phyloP scores from a whole-genome alignment of 2,329 filamentous ascomycete genomes.

The Nigrospora oryzae region DNA sequence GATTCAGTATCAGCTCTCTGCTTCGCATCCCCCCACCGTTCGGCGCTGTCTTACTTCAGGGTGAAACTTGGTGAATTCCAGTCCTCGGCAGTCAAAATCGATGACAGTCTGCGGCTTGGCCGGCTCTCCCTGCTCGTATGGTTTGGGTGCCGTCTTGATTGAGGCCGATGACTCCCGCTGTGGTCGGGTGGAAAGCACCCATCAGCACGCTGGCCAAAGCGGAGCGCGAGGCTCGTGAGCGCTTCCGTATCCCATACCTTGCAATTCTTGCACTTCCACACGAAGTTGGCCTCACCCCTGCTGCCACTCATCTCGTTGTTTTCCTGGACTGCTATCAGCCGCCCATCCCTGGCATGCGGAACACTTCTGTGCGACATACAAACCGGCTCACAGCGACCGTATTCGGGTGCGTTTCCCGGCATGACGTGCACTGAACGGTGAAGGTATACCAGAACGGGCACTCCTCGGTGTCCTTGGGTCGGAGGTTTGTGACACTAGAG shows the following conservation, averaged over 20 bases:
- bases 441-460: constrained; percentile 94
- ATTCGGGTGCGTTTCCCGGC: constrained; percentile 83
- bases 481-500: constrained; percentile 77
- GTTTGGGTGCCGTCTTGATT: constrained; percentile 64
- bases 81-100: constrained; percentile 85
- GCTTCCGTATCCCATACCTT: constrained; percentile 49
- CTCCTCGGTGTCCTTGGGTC: constrained; percentile 72
- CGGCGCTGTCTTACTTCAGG: constrained; percentile 56
- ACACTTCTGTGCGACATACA: constrained; percentile 41
- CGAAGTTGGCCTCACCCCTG: constrained; percentile 93
- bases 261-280: constrained; percentile 99
- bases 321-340: constrained; percentile 47
- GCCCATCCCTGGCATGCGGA: not conserved
- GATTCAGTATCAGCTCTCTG: constrained; percentile 4
- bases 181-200: not conserved
- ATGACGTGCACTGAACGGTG: constrained; percentile 97
- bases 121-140: constrained; percentile 65
- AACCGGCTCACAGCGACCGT: constrained; percentile 81
- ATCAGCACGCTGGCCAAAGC: not conserved
- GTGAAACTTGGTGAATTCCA: constrained; percentile 88
- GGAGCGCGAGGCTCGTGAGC: not conserved
- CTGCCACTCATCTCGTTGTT: constrained; percentile 86
- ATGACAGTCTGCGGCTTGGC: constrained; percentile 72
- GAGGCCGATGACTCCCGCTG: constrained; percentile 80
- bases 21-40: not conserved